Evolutionary conservation across 2,329 filamentous ascomycete species (phyloP).

Genomic region (Huntiella bhutanensis): DNA sequence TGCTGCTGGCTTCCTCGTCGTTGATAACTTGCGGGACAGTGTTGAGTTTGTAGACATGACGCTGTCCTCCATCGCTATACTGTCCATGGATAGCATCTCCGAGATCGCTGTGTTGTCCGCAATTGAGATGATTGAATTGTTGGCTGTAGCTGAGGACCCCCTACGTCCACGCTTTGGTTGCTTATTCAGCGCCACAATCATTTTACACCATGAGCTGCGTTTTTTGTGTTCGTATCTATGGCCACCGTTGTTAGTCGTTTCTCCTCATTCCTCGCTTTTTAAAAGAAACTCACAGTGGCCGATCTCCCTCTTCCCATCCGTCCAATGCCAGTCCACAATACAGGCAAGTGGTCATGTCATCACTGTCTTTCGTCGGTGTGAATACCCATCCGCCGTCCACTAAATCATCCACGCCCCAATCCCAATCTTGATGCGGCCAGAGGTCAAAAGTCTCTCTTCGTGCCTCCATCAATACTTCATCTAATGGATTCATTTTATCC

Average conservation of each 20-base stretch:
- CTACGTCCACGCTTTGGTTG: constrained; percentile 39
- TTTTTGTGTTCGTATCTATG: constrained; percentile 66
- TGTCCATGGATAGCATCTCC: constrained; percentile 20
- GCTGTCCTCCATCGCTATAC: constrained; percentile 36
- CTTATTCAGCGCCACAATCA: constrained; percentile 51
- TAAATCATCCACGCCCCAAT: constrained; percentile 78
- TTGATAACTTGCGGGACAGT: constrained; percentile 20
- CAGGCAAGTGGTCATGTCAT: constrained; percentile 78
- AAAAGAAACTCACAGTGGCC: constrained; percentile 48
- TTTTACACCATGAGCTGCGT: constrained; percentile 61
- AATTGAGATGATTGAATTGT: constrained; percentile 44
- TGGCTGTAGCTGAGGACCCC: constrained; percentile 34
- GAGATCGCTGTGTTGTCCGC: constrained; percentile 37
- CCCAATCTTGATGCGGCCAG: constrained; percentile 92
- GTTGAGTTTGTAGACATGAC: constrained; percentile 36
- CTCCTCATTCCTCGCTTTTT: no score
- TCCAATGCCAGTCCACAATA: constrained; percentile 84
- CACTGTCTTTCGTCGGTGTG: constrained; percentile 62
- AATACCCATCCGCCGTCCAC: constrained; percentile 89
- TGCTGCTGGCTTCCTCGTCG: constrained; percentile 32
- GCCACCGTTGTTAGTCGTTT: constrained; percentile 14
- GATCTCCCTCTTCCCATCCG: constrained; percentile 85
- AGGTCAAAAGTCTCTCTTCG: constrained; percentile 64
- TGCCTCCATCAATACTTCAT: constrained; percentile 52
- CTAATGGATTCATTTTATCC: constrained; percentile 53